These are phyloP conservation scores for Suhomyces panamericanus DNA, from an alignment of 1,139 yeast species.

Conservation along the genomic window DNA sequence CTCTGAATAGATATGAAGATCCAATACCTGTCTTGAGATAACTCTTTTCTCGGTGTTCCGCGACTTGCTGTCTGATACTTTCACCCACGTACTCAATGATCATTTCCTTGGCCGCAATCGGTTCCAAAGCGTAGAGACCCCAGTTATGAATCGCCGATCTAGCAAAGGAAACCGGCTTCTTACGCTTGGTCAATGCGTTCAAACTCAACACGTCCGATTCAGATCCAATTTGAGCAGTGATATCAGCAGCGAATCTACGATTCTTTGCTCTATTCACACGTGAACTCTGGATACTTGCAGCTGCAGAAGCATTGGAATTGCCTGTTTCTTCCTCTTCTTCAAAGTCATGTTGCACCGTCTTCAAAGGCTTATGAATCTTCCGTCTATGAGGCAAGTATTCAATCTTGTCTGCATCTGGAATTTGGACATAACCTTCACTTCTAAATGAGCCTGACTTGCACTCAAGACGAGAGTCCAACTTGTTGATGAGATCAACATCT, in stretches of 20 bases:
- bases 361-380: conserved; percentile 53
- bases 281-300: conserved; percentile 54
- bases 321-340: conserved; percentile 41
- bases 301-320: conserved; percentile 20
- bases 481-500: conserved; percentile 30
- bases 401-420: conserved; percentile 69
- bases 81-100: conserved; percentile 99
- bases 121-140: conserved; percentile 96
- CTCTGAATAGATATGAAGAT: conserved; percentile 86
- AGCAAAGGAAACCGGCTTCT: conserved; percentile 93
- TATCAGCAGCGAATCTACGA: conserved; percentile 88
- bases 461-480: conserved; percentile 39
- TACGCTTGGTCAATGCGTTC: conserved; percentile 79
- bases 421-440: conserved; percentile 73
- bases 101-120: conserved; percentile 94
- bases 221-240: conserved; percentile 77
- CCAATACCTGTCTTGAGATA: conserved; percentile 93
- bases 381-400: conserved; percentile 79
- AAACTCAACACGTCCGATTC: conserved; percentile 81
- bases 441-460: conserved; percentile 63
- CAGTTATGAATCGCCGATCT: conserved; percentile 96
- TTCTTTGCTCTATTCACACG: conserved; percentile 87
- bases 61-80: conserved; percentile 88
- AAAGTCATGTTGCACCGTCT: conserved; percentile 58
- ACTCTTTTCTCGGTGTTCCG: conserved; percentile 86